Evolutionary conservation across 495 filamentous ascomycete species (phyloP).

Genomic region (Lepraria neglecta): DNA sequence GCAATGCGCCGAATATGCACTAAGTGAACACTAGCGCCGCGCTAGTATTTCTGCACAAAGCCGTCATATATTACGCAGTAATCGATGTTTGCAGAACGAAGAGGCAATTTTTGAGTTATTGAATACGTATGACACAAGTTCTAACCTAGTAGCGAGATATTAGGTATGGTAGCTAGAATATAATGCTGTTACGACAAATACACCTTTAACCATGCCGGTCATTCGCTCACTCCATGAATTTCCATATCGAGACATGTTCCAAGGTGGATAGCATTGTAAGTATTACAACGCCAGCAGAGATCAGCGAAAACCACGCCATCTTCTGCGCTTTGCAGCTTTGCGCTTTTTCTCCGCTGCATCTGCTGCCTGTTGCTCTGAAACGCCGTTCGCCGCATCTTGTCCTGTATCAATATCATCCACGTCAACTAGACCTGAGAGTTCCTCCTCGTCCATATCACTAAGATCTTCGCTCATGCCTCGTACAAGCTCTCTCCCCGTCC

Average conservation of each 20-base stretch:
- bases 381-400: slow-evolving; percentile 8
- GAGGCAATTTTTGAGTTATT: too few species aligned
- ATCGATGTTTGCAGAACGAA: too few species aligned
- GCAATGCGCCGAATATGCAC: background rate
- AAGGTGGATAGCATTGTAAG: background rate
- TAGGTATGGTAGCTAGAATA: background rate
- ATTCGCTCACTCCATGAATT: background rate
- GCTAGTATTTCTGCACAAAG: background rate
- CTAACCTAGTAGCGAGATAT: background rate
- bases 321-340: slow-evolving; percentile 20
- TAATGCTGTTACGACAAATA: background rate
- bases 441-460: slow-evolving; percentile 82
- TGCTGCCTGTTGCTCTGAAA: slow-evolving; percentile 8
- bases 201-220: slow-evolving; percentile 1
- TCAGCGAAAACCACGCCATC: slow-evolving; percentile 17
- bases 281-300: background rate
- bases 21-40: slow-evolving; percentile 3
- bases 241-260: background rate
- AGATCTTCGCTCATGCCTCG: slow-evolving; percentile 79
- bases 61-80: too few species aligned
- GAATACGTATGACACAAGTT: background rate
- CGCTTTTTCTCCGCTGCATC: slow-evolving; percentile 16
- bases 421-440: slow-evolving; percentile 59
- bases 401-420: slow-evolving; percentile 32
- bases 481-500: slow-evolving; percentile 68